Conservation (phyloP, 2,329 filamentous ascomycete genomes). For the Fusarium austroafricanum region DNA sequence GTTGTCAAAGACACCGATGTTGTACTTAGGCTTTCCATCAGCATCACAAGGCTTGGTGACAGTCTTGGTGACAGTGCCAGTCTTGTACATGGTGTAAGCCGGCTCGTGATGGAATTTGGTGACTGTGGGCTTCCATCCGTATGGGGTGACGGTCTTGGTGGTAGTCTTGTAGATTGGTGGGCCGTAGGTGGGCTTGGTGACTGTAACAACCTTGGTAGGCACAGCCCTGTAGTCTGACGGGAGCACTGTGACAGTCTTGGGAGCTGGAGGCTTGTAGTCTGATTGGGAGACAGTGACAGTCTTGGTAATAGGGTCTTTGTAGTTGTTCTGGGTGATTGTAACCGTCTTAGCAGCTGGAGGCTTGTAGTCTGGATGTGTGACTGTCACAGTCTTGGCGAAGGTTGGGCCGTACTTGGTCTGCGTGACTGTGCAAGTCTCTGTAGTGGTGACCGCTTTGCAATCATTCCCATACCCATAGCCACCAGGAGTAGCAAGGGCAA, state of each 20-base stretch:
- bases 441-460: neutral
- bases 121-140: slow-evolving; percentile 1
- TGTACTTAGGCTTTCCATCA: neutral
- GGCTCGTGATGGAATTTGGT: slow-evolving; percentile 7
- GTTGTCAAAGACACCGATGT: neutral
- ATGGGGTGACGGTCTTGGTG: neutral
- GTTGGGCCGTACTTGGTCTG: too few species aligned
- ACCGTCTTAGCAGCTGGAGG: too few species aligned
- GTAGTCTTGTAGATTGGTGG: neutral
- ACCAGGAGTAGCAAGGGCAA: neutral
- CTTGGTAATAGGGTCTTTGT: too few species aligned
- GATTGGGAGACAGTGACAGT: too few species aligned
- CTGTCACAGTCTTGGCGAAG: too few species aligned
- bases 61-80: neutral
- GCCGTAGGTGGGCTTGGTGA: neutral
- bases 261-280: neutral
- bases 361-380: too few species aligned
- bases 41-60: neutral
- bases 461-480: neutral
- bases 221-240: too few species aligned
- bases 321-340: too few species aligned
- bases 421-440: neutral
- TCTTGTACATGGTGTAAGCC: slow-evolving; percentile 8
- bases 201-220: neutral
- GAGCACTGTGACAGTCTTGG: neutral